phyloP scores from a whole-genome alignment of 2,329 filamentous ascomycete species.

The Chaetomium sp. region DNA sequence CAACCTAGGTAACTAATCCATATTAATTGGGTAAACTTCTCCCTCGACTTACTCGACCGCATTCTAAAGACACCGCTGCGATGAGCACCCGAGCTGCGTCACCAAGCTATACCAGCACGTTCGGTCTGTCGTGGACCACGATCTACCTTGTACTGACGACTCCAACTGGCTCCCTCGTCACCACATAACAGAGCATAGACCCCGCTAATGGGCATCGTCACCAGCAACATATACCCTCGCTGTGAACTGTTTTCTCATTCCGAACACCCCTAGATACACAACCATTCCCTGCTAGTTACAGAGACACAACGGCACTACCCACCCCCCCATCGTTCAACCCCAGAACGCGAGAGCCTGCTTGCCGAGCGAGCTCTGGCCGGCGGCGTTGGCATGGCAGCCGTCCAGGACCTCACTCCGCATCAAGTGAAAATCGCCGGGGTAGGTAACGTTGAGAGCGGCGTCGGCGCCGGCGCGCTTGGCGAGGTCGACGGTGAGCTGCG shows the following conservation, averaged over 20 bases:
- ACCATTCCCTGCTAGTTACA: neutral
- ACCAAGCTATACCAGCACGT: too few relatives aligned
- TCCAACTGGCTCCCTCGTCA: neutral
- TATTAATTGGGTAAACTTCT: neutral
- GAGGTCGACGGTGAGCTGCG: slow-evolving; percentile 33
- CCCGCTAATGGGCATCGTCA: neutral
- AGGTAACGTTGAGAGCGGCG: slow-evolving; percentile 31
- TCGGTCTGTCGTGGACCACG: too few relatives aligned
- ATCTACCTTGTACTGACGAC: neutral
- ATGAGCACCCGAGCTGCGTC: too few relatives aligned
- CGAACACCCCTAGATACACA: neutral
- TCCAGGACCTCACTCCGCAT: slow-evolving; percentile 36
- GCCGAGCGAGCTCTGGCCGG: slow-evolving; percentile 32
- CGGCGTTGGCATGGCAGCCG: slow-evolving; percentile 37
- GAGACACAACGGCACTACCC: neutral
- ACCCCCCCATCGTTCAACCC: slow-evolving; percentile 15
- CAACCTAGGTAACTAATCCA: too few relatives aligned
- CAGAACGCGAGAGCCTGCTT: slow-evolving; percentile 27
- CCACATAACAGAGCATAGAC: neutral
- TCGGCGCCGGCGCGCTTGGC: slow-evolving; percentile 36
- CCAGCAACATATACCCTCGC: too few relatives aligned
- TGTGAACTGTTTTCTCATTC: neutral
- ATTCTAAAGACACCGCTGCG: neutral
- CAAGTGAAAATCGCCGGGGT: slow-evolving; percentile 36
- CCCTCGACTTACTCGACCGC: neutral